These are phyloP conservation scores for Psilocybe mexicana DNA, from an alignment of 1,284 basidiomycete genomes.

Conservation along the genomic window DNA sequence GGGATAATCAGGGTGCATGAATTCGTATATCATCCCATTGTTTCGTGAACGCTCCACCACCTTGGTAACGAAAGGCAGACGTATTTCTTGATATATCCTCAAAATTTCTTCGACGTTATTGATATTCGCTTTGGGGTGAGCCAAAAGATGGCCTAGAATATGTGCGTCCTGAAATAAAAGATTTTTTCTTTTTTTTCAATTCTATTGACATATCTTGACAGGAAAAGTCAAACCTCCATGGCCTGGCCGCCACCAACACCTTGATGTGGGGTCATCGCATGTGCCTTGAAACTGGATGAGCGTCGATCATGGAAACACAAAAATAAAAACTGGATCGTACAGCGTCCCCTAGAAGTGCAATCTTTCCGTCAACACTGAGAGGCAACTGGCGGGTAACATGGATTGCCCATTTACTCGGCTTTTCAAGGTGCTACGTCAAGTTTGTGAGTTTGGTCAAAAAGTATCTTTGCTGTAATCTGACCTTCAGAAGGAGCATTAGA, in stretches of 20 bases:
- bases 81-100: not conserved
- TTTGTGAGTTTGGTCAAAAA: not conserved
- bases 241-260: constrained; percentile 4
- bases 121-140: not conserved
- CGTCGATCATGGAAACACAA: not conserved
- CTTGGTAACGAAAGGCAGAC: not conserved
- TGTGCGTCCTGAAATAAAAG: not conserved
- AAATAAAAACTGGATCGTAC: constrained; percentile 20
- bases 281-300: not conserved
- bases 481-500: constrained; percentile 28
- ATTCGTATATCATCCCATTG: constrained; percentile 5
- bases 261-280: not conserved
- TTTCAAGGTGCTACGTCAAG: constrained; percentile 26
- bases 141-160: constrained; percentile 1
- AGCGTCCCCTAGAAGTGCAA: constrained; percentile 46
- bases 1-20: constrained; percentile 6
- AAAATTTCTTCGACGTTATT: not conserved
- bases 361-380: constrained; percentile 31
- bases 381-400: constrained; percentile 38
- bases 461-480: constrained; percentile 8
- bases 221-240: not conserved
- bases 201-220: not conserved
- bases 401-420: constrained; percentile 43
- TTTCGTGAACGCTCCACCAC: not conserved
- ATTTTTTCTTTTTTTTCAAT: not conserved